phyloP scores from a whole-genome alignment of 2,329 filamentous ascomycete genomes.

The Aspergillus puulaauensis region DNA sequence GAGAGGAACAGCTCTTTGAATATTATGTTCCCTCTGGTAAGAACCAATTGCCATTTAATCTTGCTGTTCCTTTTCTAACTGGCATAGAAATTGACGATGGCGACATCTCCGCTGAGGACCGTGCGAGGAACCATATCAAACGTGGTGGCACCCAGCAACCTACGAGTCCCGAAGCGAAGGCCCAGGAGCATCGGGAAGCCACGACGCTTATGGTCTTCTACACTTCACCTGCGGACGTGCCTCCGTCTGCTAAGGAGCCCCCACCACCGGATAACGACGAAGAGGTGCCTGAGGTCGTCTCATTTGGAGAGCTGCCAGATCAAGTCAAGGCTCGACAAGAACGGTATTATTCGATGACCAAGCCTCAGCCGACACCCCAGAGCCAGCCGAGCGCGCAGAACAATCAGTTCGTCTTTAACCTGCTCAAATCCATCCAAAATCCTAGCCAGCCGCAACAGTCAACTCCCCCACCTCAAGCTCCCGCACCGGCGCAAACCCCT shows the following conservation, averaged over 20 bases:
- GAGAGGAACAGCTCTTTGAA: conserved; percentile 41
- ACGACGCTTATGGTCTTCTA: conserved; percentile 51
- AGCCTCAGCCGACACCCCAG: conserved; percentile 26
- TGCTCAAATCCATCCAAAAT: conserved; percentile 43
- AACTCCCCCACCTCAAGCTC: conserved; percentile 29
- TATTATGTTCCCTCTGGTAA: conserved; percentile 37
- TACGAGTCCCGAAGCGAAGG: conserved; percentile 41
- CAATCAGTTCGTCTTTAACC: conserved; percentile 35
- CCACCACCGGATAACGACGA: conserved; percentile 40
- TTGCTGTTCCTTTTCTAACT: conserved; percentile 7
- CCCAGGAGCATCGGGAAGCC: conserved; percentile 48
- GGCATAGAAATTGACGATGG: conserved; percentile 41
- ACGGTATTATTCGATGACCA: conserved; percentile 39
- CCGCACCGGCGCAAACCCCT: conserved; percentile 21
- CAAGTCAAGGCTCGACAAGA: conserved; percentile 42
- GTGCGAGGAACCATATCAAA: conserved; percentile 40
- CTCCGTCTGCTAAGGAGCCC: conserved; percentile 49
- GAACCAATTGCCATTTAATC: conserved; percentile 3
- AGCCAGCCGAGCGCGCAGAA: conserved; percentile 17
- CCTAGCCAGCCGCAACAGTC: conserved; percentile 31
- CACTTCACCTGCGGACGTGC: conserved; percentile 46
- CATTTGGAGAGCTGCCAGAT: conserved; percentile 46
- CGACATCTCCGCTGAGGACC: conserved; percentile 34
- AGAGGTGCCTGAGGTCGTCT: conserved; percentile 30
- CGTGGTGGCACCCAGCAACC: conserved; percentile 42